Evolutionary conservation across 192 early-diverging fungal genomes (phyloP), one percentile per base, ranked within the genome.

Genomic region (Umbelopsis ramanniana): DNA sequence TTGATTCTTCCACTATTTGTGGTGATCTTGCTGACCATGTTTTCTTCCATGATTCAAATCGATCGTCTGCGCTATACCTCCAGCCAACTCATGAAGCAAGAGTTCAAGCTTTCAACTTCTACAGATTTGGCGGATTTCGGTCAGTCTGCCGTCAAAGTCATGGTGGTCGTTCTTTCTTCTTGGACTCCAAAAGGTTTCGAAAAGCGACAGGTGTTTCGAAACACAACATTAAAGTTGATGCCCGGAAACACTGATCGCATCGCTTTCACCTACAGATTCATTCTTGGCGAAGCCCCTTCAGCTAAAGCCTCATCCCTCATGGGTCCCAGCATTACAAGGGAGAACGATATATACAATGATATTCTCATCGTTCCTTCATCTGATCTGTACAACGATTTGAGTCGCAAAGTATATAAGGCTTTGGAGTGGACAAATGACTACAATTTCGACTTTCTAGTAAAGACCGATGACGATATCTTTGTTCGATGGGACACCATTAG

Each of bases 381-480:
- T 3, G 87, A 89, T 68, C 66, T 76, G 0, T 84, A 86, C 46
- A 72, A 85, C 43, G 82, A 89, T 68, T 74, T 86, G 22, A 89
- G 87, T 72, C 71, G 68, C 52, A 89, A 89, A 43, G 82, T 89
- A 12, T 89, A 87, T 69, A 79, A 78, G n/a, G 78, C 77, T 2
- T 70, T 89, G 46, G 85, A 85, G 43, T 89, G 87, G 87, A 69
- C 82, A 23, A 81, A 81, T 70, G 76, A 83, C 37, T 85, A 76
- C 72, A 67, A 81, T 12, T 89, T 83, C 76, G 85, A 89, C 45
- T 89, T 82, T 37, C 60, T 89, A 11, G 73, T 86, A 46, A 89
- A 89, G 74, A 86, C 87, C 4, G 82, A 89, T 54, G 87, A 89
- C 50, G 87, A 89, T 69, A 84, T 89, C 17, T 89, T 89, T 74